Conservation (phyloP, 345 rosid genomes). For the Brassica juncea region DNA sequence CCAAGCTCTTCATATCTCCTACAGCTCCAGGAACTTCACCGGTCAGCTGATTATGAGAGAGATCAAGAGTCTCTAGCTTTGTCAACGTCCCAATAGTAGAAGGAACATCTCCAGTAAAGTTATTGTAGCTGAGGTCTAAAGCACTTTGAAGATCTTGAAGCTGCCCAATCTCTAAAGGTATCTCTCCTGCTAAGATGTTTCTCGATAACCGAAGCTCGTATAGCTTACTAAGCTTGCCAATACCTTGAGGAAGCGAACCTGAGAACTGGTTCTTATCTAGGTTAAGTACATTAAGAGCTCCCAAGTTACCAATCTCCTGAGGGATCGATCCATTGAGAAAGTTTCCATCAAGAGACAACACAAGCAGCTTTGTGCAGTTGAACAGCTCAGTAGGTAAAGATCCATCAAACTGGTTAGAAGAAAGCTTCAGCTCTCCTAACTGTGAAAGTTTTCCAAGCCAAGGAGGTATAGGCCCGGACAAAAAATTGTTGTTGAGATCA, state of each 20-base stretch:
- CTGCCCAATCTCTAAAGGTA: constrained; percentile 75
- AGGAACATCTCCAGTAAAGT: constrained; percentile 69
- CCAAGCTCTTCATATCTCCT: constrained; percentile 75
- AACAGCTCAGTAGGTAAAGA: constrained; percentile 65
- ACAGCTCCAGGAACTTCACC: constrained; percentile 73
- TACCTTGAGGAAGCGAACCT: constrained; percentile 61
- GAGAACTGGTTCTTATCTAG: constrained; percentile 62
- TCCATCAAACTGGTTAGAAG: constrained; percentile 65
- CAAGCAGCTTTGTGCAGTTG: constrained; percentile 67
- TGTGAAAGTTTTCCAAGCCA: constrained; percentile 71
- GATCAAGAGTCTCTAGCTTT: constrained; percentile 79
- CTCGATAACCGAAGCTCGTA: constrained; percentile 70
- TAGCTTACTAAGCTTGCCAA: constrained; percentile 72
- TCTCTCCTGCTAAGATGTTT: constrained; percentile 67
- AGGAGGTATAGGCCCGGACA: constrained; percentile 67
- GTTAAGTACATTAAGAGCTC: constrained; percentile 63
- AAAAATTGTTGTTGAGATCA: constrained; percentile 78
- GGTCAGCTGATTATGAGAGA: constrained; percentile 69
- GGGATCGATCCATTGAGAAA: constrained; percentile 66
- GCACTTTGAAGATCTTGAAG: constrained; percentile 75
- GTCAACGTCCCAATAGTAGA: constrained; percentile 60
- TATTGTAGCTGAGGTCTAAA: constrained; percentile 78
- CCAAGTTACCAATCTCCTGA: constrained; percentile 58
- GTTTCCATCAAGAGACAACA: constrained; percentile 70
- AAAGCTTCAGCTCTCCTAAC: constrained; percentile 83